phyloP scores from a whole-genome alignment of 2,329 filamentous ascomycete genomes.

The Microcyclosporella mali region DNA sequence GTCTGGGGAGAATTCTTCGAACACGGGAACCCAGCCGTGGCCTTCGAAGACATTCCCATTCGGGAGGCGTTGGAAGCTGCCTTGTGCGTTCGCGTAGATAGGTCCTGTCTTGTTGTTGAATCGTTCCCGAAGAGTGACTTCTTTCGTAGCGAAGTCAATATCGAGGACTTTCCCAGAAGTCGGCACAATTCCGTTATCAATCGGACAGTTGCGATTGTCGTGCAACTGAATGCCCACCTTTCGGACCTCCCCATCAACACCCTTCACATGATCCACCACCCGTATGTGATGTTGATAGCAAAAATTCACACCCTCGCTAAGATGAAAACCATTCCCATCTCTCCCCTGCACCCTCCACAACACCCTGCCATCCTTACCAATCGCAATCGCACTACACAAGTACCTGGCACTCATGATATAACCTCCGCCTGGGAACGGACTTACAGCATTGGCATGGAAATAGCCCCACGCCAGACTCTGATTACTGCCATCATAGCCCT shows the following conservation, averaged over 20 bases:
- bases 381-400: slow-evolving; percentile 14
- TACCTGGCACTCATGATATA: slow-evolving; percentile 19
- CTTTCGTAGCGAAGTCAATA: slow-evolving; percentile 9
- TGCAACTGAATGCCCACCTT: neutral
- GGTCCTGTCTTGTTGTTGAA: slow-evolving; percentile 13
- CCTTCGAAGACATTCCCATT: slow-evolving; percentile 16
- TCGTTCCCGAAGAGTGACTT: slow-evolving; percentile 7
- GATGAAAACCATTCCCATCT: slow-evolving; percentile 10
- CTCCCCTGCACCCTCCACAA: slow-evolving; percentile 16
- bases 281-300: slow-evolving; percentile 21
- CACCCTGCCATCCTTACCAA: slow-evolving; percentile 13
- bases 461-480: slow-evolving; percentile 18
- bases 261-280: neutral
- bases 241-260: neutral
- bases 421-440: slow-evolving; percentile 12
- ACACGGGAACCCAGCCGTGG: slow-evolving; percentile 16
- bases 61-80: slow-evolving; percentile 9
- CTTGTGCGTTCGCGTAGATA: slow-evolving; percentile 18
- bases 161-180: slow-evolving; percentile 17
- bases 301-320: slow-evolving; percentile 12
- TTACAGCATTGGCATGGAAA: slow-evolving; percentile 19
- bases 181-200: slow-evolving; percentile 15
- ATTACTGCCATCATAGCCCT: slow-evolving; percentile 14
- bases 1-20: slow-evolving; percentile 16
- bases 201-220: slow-evolving; percentile 19